Conservation (phyloP, 1,139 yeast species). For the Tardiomyces blankii region DNA sequence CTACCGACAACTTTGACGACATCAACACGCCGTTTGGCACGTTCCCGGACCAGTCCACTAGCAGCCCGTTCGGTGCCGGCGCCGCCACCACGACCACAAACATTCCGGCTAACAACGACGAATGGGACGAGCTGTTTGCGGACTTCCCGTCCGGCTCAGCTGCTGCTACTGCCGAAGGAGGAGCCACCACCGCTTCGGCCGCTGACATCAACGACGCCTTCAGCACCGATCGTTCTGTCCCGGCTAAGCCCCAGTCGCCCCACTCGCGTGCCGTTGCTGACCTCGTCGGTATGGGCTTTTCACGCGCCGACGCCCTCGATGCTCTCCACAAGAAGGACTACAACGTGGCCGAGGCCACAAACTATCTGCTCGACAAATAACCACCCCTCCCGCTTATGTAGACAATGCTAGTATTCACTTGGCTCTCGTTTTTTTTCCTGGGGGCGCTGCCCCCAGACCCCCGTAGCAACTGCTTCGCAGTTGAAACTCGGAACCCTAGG, state of each 20-base stretch:
- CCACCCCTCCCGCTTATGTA: neutral
- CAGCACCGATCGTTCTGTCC: constrained; percentile 8
- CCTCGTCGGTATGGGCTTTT: constrained; percentile 84
- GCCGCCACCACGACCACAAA: constrained; percentile 3
- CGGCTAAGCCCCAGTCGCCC: constrained; percentile 11
- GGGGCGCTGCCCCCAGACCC: too few species aligned
- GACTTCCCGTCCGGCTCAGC: constrained; percentile 36
- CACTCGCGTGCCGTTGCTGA: constrained; percentile 44
- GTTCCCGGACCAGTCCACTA: neutral
- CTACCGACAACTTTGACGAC: constrained; percentile 34
- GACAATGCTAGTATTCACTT: neutral
- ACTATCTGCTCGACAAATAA: constrained; percentile 55
- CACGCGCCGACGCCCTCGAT: constrained; percentile 45
- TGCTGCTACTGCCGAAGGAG: constrained; percentile 7
- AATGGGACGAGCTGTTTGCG: constrained; percentile 92
- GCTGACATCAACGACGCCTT: constrained; percentile 2
- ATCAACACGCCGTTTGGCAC: constrained; percentile 22
- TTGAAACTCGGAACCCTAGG: too few species aligned
- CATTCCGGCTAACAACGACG: constrained; percentile 34
- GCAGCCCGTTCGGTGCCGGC: constrained; percentile 1
- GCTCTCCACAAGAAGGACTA: constrained; percentile 65
- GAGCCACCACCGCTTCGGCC: constrained; percentile 3
- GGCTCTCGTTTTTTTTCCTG: too few species aligned
- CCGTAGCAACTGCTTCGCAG: too few species aligned
- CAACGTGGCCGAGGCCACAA: constrained; percentile 78